These are phyloP conservation scores for Excoecaria cochinchinensis DNA, from an alignment of 345 rosid species.

Conservation along the genomic window DNA sequence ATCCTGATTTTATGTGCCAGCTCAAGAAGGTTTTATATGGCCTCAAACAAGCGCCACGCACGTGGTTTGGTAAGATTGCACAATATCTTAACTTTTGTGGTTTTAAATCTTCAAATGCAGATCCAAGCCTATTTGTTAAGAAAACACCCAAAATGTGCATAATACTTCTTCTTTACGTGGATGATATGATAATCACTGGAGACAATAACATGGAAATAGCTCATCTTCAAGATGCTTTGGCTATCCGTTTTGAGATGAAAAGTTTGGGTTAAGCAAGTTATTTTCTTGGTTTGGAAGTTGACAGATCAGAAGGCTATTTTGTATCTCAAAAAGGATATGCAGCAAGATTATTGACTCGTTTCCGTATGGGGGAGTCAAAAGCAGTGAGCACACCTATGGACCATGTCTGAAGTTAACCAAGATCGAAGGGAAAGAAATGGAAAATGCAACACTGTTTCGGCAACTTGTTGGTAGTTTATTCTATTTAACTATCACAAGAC, in stretches of 20 bases:
- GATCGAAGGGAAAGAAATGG: background rate
- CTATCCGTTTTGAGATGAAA: background rate
- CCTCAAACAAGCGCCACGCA: no score
- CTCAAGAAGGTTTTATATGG: no score
- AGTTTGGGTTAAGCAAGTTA: background rate
- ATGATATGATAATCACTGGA: background rate
- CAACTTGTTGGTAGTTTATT: slow-evolving; percentile 1
- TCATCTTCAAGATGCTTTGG: background rate
- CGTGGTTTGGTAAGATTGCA: background rate
- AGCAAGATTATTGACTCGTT: background rate
- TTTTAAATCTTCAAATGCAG: slow-evolving; percentile 5
- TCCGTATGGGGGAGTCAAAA: background rate
- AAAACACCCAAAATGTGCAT: background rate
- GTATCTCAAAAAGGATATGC: background rate
- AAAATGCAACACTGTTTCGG: slow-evolving; percentile 7
- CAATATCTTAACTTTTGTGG: slow-evolving; percentile 10
- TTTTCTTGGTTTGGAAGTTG: no score
- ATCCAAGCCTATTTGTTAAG: background rate
- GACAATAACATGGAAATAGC: background rate
- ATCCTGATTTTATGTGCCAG: background rate
- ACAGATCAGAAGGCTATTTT: background rate
- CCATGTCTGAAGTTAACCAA: background rate
- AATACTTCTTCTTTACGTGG: no score
- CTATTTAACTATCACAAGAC: no score
- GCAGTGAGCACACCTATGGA: background rate